Conservation (phyloP, 2,329 filamentous ascomycete genomes). For the Coleophoma crateriformis region DNA sequence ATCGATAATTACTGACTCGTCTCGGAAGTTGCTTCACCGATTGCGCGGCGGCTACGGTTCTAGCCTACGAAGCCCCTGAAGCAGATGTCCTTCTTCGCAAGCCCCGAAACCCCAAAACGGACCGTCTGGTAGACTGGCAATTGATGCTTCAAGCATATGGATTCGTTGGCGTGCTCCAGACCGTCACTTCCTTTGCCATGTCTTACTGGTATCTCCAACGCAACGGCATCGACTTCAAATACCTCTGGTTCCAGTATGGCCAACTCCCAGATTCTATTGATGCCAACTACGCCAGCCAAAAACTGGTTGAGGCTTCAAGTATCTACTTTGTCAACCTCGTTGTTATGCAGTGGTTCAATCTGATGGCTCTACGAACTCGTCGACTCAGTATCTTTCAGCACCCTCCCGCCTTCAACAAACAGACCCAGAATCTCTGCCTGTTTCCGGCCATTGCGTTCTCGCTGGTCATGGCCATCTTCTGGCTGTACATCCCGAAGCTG, state of each 20-base stretch:
- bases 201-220: conserved; percentile 60
- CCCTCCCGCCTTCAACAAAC: conserved; percentile 58
- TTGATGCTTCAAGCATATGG: conserved; percentile 70
- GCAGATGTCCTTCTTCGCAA: conserved; percentile 66
- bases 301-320: conserved; percentile 28
- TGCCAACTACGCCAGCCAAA: conserved; percentile 51
- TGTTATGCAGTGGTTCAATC: conserved; percentile 77
- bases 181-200: conserved; percentile 56
- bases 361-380: conserved; percentile 62
- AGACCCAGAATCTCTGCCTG: conserved; percentile 61
- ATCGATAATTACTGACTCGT: not conserved
- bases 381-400: conserved; percentile 67
- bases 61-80: conserved; percentile 74
- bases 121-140: conserved; percentile 68
- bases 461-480: conserved; percentile 64
- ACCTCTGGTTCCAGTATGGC: conserved; percentile 65
- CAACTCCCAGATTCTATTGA: conserved; percentile 35
- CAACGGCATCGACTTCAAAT: conserved; percentile 57
- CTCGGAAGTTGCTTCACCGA: conserved; percentile 62
- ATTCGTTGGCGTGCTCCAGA: conserved; percentile 61
- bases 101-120: conserved; percentile 62
- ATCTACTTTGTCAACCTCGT: conserved; percentile 80
- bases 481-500: conserved; percentile 61
- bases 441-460: conserved; percentile 68
- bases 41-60: conserved; percentile 63